Evolutionary conservation across 345 rosid genomes (phyloP).

Genomic region (Capsella bursapastoris): DNA sequence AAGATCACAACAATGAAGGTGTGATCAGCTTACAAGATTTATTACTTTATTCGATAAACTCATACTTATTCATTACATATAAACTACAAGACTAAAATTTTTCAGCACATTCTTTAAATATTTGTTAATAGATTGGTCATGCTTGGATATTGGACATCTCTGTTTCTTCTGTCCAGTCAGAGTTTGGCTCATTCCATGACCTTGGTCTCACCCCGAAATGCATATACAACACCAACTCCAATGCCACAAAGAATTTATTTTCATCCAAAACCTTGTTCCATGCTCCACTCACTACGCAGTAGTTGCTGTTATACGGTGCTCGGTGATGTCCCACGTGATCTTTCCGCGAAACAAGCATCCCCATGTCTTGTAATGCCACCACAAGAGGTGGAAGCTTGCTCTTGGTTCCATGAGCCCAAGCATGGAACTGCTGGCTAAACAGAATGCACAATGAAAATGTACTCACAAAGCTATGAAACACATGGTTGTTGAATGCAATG

Average conservation of each 20-base stretch:
- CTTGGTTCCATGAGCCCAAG: conserved; percentile 93
- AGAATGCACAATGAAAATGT: conserved; percentile 67
- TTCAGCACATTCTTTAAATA: not conserved
- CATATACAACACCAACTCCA: conserved; percentile 70
- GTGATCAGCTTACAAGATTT: conserved; percentile 70
- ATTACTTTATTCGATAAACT: conserved; percentile 36
- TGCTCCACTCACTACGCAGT: conserved; percentile 83
- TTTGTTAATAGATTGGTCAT: not conserved
- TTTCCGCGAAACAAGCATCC: conserved; percentile 66
- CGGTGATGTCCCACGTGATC: conserved; percentile 79
- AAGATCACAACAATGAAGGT: conserved; percentile 73
- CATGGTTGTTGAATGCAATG: conserved; percentile 52
- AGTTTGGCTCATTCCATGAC: conserved; percentile 78
- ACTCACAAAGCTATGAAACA: conserved; percentile 56
- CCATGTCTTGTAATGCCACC: conserved; percentile 69
- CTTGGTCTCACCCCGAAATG: conserved; percentile 64
- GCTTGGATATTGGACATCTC: conserved; percentile 39
- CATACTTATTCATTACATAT: conserved; percentile 6
- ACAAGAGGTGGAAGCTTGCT: conserved; percentile 73
- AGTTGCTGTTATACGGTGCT: conserved; percentile 74
- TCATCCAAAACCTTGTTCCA: conserved; percentile 77
- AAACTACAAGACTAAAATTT: not conserved
- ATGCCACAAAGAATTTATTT: conserved; percentile 57
- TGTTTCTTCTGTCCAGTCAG: conserved; percentile 64
- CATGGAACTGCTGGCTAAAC: conserved; percentile 92